These are phyloP conservation scores for Apiospora pterosperma DNA, from an alignment of 2,329 filamentous ascomycete genomes.

Conservation along the genomic window DNA sequence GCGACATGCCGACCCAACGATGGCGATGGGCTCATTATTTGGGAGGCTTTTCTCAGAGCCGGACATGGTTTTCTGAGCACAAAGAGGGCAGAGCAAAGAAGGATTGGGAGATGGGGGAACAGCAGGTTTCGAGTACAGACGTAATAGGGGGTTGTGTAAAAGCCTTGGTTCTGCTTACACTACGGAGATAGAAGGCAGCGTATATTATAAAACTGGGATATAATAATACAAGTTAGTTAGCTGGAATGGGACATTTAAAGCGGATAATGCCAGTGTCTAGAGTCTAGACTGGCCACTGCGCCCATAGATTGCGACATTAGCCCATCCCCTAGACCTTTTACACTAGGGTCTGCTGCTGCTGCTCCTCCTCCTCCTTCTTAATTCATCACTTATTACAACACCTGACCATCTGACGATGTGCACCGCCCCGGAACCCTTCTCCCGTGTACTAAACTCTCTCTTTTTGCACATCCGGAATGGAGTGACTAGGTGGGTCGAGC, in stretches of 20 bases:
- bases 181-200: background rate
- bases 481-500: background rate
- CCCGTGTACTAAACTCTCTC: background rate
- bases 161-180: background rate
- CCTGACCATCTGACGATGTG: too few relatives aligned
- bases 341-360: too few relatives aligned
- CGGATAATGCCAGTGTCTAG: too few relatives aligned
- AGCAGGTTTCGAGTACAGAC: background rate
- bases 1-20: constrained; percentile 10
- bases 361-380: too few relatives aligned
- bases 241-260: too few relatives aligned
- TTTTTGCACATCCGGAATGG: background rate
- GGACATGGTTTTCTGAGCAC: background rate
- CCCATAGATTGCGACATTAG: too few relatives aligned
- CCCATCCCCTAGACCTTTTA: too few relatives aligned
- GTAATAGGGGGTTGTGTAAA: background rate
- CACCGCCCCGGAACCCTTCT: too few relatives aligned
- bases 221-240: background rate
- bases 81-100: background rate
- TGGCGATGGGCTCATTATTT: constrained; percentile 8
- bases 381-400: too few relatives aligned
- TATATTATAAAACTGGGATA: background rate
- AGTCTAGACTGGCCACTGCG: too few relatives aligned
- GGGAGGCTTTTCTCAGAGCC: background rate
- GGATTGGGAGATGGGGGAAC: background rate